Percentiles rank a stretch among this genome's conserved stretches.
phyloP scores from a whole-genome alignment of 192 early-diverging fungal genomes.

The Haplosporangium gracile region DNA sequence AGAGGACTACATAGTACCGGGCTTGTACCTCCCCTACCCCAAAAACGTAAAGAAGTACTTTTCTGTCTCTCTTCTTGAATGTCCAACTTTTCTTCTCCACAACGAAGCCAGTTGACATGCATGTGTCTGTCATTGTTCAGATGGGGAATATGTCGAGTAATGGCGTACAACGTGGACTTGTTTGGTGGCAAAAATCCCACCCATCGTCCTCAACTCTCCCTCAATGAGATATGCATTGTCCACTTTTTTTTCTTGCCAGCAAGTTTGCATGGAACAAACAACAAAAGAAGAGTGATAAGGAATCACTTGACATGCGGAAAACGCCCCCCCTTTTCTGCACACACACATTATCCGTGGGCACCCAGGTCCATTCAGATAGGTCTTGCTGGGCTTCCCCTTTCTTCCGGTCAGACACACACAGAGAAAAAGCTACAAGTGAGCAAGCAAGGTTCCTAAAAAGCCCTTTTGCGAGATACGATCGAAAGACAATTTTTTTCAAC shows the following conservation, averaged over 20 bases:
- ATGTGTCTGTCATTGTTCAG: neutral
- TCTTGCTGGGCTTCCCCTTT: neutral
- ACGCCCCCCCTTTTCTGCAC: neutral
- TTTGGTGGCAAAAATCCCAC: neutral
- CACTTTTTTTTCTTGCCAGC: neutral
- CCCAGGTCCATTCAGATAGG: too few relatives aligned
- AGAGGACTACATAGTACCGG: neutral
- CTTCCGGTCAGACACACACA: too few relatives aligned
- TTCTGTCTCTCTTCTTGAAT: neutral
- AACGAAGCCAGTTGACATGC: neutral
- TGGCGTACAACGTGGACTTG: neutral
- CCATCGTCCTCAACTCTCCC: neutral
- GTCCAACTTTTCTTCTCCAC: slow-evolving; percentile 1
- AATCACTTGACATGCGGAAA: neutral
- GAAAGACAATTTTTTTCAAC: neutral
- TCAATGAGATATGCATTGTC: neutral
- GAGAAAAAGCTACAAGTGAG: neutral
- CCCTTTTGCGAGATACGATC: neutral
- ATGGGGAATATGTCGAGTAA: too few relatives aligned
- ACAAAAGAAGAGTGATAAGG: neutral
- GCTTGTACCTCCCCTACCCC: neutral
- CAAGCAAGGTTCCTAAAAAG: neutral
- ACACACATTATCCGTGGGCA: too few relatives aligned
- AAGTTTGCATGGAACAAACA: neutral
- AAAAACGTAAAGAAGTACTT: neutral